phyloP scores from a whole-genome alignment of 495 filamentous ascomycete species.

The Penicilliopsis zonata region DNA sequence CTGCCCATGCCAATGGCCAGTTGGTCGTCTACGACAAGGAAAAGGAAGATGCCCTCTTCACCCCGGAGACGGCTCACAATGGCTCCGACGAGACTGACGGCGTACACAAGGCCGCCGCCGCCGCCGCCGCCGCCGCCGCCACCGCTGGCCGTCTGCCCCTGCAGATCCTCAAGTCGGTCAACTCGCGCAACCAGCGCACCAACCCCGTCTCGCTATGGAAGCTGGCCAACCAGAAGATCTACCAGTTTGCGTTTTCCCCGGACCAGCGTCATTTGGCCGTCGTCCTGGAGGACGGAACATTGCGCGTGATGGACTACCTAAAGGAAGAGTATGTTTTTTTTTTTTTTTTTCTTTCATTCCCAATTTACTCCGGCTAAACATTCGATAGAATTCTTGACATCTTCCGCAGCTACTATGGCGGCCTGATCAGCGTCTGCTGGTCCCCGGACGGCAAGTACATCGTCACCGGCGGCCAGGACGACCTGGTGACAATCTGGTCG shows the following conservation, averaged over 20 bases:
- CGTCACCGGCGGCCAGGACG: conserved; percentile 90
- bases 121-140: conserved; percentile 21
- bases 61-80: no score
- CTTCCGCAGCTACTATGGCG: conserved; percentile 87
- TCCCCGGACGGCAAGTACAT: conserved; percentile 95
- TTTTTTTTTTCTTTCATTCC: background rate
- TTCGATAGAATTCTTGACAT: conserved; percentile 59
- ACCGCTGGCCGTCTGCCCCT: conserved; percentile 32
- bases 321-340: conserved; percentile 61
- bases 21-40: conserved; percentile 97
- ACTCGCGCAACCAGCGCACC: conserved; percentile 82
- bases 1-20: conserved; percentile 87
- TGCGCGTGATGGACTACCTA: conserved; percentile 83
- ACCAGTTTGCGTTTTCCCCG: conserved; percentile 80
- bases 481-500: conserved; percentile 89
- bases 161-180: conserved; percentile 73
- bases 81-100: no score
- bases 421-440: conserved; percentile 87
- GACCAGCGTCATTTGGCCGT: conserved; percentile 80
- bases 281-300: conserved; percentile 80
- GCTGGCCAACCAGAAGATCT: conserved; percentile 76
- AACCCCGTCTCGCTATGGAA: conserved; percentile 92
- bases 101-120: conserved; percentile 29
- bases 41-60: conserved; percentile 81
- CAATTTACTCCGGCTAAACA: conserved; percentile 8